Conservation (phyloP, 192 early-diverging fungal species). For the Coemansia sp. region DNA sequence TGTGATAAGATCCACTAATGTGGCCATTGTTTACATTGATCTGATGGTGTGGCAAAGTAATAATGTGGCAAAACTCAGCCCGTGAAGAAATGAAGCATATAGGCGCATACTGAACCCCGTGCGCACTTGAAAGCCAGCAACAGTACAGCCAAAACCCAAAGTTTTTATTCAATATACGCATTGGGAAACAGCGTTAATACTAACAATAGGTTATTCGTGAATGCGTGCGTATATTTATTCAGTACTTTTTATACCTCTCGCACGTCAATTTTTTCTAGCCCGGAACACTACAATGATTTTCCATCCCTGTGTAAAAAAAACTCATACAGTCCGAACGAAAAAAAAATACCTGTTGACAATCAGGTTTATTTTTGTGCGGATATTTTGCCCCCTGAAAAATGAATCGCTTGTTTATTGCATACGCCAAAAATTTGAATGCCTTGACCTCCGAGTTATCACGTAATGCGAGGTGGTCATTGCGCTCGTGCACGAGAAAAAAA, state of each 20-base stretch:
- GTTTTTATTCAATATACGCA: background rate
- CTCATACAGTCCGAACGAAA: background rate
- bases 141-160: background rate
- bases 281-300: background rate
- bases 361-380: constrained; percentile 3
- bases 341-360: constrained; percentile 1
- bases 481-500: background rate
- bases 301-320: background rate
- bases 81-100: background rate
- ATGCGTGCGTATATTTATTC: background rate
- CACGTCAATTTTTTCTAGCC: background rate
- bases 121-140: background rate
- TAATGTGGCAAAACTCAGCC: background rate
- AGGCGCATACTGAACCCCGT: background rate
- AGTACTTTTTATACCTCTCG: background rate
- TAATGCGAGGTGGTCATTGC: background rate
- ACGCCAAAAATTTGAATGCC: background rate
- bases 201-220: background rate
- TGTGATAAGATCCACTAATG: background rate
- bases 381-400: background rate
- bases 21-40: background rate
- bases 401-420: background rate
- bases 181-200: background rate
- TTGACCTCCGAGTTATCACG: constrained; percentile 1
- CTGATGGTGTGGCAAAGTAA: background rate